phyloP scores from a whole-genome alignment of 345 rosid genomes.

The Acer saccharum region DNA sequence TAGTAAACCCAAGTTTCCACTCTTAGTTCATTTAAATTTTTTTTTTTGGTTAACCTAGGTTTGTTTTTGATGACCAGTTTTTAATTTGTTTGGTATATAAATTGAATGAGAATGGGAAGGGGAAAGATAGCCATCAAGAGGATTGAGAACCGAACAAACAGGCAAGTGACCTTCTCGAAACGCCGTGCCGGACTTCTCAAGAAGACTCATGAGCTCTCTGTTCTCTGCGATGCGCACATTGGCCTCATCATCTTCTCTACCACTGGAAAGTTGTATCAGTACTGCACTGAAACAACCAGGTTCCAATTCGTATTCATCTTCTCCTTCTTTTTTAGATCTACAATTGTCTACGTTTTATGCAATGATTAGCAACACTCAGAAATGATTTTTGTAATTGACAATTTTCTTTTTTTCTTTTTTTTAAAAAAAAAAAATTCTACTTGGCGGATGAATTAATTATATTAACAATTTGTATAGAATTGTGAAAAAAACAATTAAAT shows the following conservation, averaged over 20 bases:
- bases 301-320: not conserved
- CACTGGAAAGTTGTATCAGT: constrained; percentile 30
- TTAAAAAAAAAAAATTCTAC: too few relatives aligned
- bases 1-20: constrained; percentile 25
- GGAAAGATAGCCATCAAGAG: constrained; percentile 32
- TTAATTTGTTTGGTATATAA: not conserved
- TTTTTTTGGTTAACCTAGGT: not conserved
- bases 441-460: too few relatives aligned
- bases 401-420: too few relatives aligned
- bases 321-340: too few relatives aligned
- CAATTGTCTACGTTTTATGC: too few relatives aligned
- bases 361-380: too few relatives aligned
- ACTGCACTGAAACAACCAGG: constrained; percentile 30
- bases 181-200: constrained; percentile 36
- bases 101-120: constrained; percentile 27
- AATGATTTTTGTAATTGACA: too few relatives aligned
- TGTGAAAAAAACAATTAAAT: too few relatives aligned
- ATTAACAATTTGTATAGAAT: too few relatives aligned
- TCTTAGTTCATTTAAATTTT: constrained; percentile 1
- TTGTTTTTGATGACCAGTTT: constrained; percentile 6
- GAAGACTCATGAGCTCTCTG: constrained; percentile 38
- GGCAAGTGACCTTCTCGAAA: constrained; percentile 38
- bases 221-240: constrained; percentile 38
- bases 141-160: constrained; percentile 33
- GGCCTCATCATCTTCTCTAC: constrained; percentile 35